Percentiles rank a stretch among this genome's conserved stretches.
Conservation (phyloP, 1,139 yeast species). For the Lodderomyces elongisporus region DNA sequence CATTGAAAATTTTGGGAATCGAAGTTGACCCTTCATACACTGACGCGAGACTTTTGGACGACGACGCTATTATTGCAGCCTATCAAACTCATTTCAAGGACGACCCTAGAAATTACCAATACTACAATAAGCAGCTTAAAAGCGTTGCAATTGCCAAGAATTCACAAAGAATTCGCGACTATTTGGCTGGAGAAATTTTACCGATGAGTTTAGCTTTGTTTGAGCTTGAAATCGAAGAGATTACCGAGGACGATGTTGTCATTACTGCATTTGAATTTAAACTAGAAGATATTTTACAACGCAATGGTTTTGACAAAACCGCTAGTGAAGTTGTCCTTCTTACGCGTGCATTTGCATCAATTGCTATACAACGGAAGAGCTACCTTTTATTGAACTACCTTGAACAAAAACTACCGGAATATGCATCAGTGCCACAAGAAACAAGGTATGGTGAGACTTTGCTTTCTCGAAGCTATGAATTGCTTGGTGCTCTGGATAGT, state of each 20-base stretch:
- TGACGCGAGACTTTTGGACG: conserved; percentile 28
- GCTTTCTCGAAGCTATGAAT: conserved; percentile 29
- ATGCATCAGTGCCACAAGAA: conserved; percentile 15
- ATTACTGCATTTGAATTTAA: conserved; percentile 66
- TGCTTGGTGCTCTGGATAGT: conserved; percentile 38
- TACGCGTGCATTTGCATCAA: conserved; percentile 34
- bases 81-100: conserved; percentile 36
- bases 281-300: conserved; percentile 56
- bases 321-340: conserved; percentile 38
- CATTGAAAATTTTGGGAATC: conserved; percentile 53
- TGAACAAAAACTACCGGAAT: conserved; percentile 38
- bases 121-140: conserved; percentile 33
- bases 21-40: conserved; percentile 16
- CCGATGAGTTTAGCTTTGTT: conserved; percentile 56
- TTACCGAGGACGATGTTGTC: conserved; percentile 72
- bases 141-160: conserved; percentile 42
- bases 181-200: conserved; percentile 50
- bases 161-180: conserved; percentile 39
- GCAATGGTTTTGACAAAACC: conserved; percentile 47
- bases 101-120: conserved; percentile 33
- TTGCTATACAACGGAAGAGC: conserved; percentile 39
- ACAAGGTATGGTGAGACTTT: conserved; percentile 6
- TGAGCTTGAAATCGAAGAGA: conserved; percentile 54
- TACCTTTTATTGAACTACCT: conserved; percentile 42
- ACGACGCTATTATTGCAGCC: conserved; percentile 40